These are phyloP conservation scores for Syncephalastrum monosporum DNA, from an alignment of 371 early-diverging fungal species.

Conservation along the genomic window DNA sequence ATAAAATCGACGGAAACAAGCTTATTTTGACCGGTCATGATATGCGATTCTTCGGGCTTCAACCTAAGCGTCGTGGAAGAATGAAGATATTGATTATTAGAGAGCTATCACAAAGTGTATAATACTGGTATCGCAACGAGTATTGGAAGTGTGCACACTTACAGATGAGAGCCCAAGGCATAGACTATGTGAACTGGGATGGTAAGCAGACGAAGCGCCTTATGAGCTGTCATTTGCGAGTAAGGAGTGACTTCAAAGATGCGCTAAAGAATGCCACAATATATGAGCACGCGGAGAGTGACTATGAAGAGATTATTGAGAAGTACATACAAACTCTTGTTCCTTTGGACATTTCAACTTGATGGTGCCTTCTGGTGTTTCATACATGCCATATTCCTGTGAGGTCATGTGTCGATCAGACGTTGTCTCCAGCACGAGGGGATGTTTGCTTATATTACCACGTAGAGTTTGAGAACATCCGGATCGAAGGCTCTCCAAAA, in stretches of 20 bases:
- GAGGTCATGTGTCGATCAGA: too few relatives aligned
- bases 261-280: slow-evolving; percentile 5
- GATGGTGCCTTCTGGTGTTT: slow-evolving; percentile 36
- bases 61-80: too few relatives aligned
- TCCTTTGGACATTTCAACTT: slow-evolving; percentile 34
- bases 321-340: slow-evolving; percentile 32
- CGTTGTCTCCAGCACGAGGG: not conserved
- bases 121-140: too few relatives aligned
- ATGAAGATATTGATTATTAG: too few relatives aligned
- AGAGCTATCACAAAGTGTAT: too few relatives aligned
- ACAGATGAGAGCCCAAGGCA: slow-evolving; percentile 9
- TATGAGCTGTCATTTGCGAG: slow-evolving; percentile 1
- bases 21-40: slow-evolving; percentile 5
- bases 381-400: slow-evolving; percentile 37
- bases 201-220: not conserved
- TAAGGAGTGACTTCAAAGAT: slow-evolving; percentile 12
- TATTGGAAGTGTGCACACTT: not conserved
- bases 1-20: slow-evolving; percentile 16
- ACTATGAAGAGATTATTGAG: not conserved
- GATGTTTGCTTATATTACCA: slow-evolving; percentile 13
- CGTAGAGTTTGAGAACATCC: slow-evolving; percentile 30
- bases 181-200: slow-evolving; percentile 11
- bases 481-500: slow-evolving; percentile 33
- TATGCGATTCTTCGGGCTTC: too few relatives aligned
- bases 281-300: not conserved